phyloP scores from a whole-genome alignment of 768 basidiomycete species.

The Baorangia bicolor region DNA sequence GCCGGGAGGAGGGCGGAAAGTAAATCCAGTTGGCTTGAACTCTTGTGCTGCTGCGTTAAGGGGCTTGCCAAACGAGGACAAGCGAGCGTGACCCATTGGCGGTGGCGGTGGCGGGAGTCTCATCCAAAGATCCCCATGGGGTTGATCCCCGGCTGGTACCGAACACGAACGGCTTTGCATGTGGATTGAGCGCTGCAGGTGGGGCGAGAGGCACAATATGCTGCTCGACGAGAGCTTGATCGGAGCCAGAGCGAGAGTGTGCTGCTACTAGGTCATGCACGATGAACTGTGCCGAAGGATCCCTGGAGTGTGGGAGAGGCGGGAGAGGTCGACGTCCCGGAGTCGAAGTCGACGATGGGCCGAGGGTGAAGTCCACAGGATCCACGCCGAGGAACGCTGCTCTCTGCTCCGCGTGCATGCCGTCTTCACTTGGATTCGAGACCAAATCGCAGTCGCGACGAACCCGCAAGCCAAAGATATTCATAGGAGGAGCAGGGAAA shows the following conservation, averaged over 20 bases:
- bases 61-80: constrained; percentile 58
- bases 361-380: constrained; percentile 44
- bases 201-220: constrained; percentile 15
- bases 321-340: constrained; percentile 52
- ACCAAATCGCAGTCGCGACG: constrained; percentile 65
- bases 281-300: constrained; percentile 59
- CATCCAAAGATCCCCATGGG: constrained; percentile 34
- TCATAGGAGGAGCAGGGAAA: constrained; percentile 75
- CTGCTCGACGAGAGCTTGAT: constrained; percentile 38
- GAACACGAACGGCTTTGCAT: constrained; percentile 84
- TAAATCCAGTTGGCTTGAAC: constrained; percentile 78
- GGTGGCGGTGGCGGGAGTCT: constrained; percentile 39
- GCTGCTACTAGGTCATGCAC: constrained; percentile 58
- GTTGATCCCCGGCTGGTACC: constrained; percentile 42
- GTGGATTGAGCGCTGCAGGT: constrained; percentile 58
- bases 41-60: constrained; percentile 78
- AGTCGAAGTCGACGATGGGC: constrained; percentile 44
- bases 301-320: constrained; percentile 64
- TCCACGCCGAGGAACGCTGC: constrained; percentile 46
- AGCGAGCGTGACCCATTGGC: constrained; percentile 34
- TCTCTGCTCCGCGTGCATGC: constrained; percentile 34
- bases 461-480: constrained; percentile 40
- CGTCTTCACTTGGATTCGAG: constrained; percentile 87
- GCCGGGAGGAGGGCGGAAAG: constrained; percentile 69
- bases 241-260: constrained; percentile 56